Base-by-base conservation (phyloP, 148 eudicot genomes). In the Vaccinium corymbosum region DNA sequence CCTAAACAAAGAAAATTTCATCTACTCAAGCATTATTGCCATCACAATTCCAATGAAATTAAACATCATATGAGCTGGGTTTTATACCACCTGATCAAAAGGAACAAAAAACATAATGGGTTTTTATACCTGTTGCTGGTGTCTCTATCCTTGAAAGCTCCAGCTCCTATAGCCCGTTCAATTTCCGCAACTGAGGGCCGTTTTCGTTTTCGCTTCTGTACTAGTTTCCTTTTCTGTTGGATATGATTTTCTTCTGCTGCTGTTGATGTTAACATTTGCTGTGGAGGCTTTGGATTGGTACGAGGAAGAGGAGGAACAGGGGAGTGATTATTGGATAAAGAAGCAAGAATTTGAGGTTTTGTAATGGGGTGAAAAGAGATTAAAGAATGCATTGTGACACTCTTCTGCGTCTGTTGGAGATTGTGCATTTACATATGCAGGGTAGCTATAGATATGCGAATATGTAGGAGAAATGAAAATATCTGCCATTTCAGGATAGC, bases 81-180 rank as follows among this genome's bases (percentile, higher is more conserved):
- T 25, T 88, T 86, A 70, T 27, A 27, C 94, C 92, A 62, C 14
- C 14, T 10, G 32, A 64, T 29, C 71, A 25, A 17, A 5, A 57
- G 17, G 17, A 17, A 17, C 7, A 57, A 57, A 57, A 57, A 57
- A 17, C 1, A 57, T 16, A 5, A 1, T 57, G 62, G 62, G 62
- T 57, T 57, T 29, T 86, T 88, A 74, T 68, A 68, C 97, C 93
- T 91, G 86, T 87, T 83, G 71, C 51, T 62, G 59, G 84, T 83
- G 81, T 91, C 93, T 81, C 90, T 80, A 50, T 95, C 98, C 15
- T 93, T 88, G 82, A 90, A 93, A 49, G 85, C 82, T 50, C 98
- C 97, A 1, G 97, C 93, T n/a, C 94, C 98, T 7, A 93, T 94
- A 51, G 91, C 94, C 50, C 90, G 89, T 87, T 95, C 98, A 14